Percentiles rank a stretch among this genome's conserved stretches.
Conservation (phyloP, 2,329 filamentous ascomycete species). For the Myriosclerotinia duriaeana region DNA sequence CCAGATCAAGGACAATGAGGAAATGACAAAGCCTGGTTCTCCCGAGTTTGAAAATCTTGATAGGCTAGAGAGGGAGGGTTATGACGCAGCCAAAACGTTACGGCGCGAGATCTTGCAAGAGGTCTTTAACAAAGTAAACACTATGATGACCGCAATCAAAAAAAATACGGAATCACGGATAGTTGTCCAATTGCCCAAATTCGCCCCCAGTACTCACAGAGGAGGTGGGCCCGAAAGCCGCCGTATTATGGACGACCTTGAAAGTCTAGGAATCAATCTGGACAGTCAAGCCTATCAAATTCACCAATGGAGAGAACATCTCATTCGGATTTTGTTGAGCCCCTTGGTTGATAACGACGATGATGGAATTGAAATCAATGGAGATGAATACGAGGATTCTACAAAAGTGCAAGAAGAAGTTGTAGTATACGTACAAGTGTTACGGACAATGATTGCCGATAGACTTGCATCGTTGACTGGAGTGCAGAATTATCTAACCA, state of each 20-base stretch:
- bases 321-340: conserved; percentile 68
- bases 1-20: conserved; percentile 73
- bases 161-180: conserved; percentile 52
- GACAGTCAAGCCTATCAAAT: conserved; percentile 71
- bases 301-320: conserved; percentile 71
- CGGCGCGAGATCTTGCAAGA: conserved; percentile 75
- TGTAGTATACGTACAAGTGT: conserved; percentile 78
- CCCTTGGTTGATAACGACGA: conserved; percentile 86
- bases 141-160: conserved; percentile 62
- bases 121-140: conserved; percentile 52
- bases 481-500: conserved; percentile 70
- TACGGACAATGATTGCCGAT: conserved; percentile 76
- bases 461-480: conserved; percentile 75
- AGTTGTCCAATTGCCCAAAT: conserved; percentile 64
- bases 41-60: conserved; percentile 66
- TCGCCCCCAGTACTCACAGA: conserved; percentile 51
- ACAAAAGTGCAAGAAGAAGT: conserved; percentile 86
- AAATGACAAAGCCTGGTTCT: conserved; percentile 64
- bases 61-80: conserved; percentile 67
- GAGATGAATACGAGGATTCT: conserved; percentile 86
- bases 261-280: conserved; percentile 67
- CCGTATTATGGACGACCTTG: conserved; percentile 52
- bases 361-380: conserved; percentile 70
- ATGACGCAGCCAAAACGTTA: conserved; percentile 74
- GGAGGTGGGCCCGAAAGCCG: conserved; percentile 44